phyloP scores from a whole-genome alignment of 2,329 filamentous ascomycete species.

The Venturia asperata region DNA sequence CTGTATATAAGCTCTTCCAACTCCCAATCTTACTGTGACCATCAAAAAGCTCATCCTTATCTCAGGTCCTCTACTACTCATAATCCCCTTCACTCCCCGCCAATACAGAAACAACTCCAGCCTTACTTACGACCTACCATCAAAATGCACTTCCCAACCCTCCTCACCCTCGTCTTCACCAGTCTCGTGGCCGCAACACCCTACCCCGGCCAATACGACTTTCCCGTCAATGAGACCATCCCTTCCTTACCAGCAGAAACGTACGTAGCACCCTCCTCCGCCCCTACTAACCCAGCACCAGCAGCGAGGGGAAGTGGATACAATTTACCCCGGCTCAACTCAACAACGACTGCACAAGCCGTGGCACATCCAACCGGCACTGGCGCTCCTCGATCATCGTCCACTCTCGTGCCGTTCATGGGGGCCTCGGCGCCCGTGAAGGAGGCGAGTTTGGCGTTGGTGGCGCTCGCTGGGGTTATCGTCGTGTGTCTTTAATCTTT shows the following conservation, averaged over 20 bases:
- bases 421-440: not conserved
- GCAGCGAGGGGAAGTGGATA: not conserved
- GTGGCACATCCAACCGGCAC: not conserved
- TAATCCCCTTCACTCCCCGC: not conserved
- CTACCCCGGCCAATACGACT: conserved; percentile 6
- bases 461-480: not conserved
- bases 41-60: not conserved
- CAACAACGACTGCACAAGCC: not conserved
- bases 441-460: not conserved
- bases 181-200: not conserved
- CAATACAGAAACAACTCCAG: not conserved
- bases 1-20: not conserved
- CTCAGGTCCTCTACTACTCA: not conserved
- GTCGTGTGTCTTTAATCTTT: not conserved
- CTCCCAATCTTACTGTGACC: not conserved
- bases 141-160: conserved; percentile 4
- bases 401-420: not conserved
- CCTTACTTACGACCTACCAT: not conserved
- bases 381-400: not conserved
- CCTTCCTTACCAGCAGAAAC: not conserved
- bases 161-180: not conserved
- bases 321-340: not conserved
- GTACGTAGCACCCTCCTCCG: not conserved
- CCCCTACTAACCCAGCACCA: not conserved
- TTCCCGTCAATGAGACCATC: not conserved